phyloP scores from a whole-genome alignment of 164 flowering plant genomes.

The Magnolia changhungtana region DNA sequence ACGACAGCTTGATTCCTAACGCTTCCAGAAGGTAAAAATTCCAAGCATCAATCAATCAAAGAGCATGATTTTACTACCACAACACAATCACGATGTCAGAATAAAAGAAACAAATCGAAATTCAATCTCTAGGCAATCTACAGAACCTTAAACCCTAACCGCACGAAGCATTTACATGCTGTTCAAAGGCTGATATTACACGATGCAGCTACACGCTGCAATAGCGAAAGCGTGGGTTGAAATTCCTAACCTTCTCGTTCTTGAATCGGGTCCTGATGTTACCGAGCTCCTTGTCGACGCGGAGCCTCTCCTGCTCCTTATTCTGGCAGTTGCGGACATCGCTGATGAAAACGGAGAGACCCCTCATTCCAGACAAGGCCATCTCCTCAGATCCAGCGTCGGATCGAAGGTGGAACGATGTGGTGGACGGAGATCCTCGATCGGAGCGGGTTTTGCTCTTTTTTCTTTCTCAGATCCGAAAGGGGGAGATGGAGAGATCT shows the following conservation, averaged over 20 bases:
- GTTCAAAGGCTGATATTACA: background rate
- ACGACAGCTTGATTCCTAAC: too few species aligned
- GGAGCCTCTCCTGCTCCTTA: constrained; percentile 80
- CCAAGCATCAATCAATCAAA: background rate
- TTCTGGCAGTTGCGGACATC: constrained; percentile 90
- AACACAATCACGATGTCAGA: background rate
- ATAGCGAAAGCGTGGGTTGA: background rate
- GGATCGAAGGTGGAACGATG: constrained; percentile 3
- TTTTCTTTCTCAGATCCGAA: constrained; percentile 10
- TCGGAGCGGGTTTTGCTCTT: background rate
- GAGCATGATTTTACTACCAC: background rate
- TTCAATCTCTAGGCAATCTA: background rate
- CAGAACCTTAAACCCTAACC: background rate
- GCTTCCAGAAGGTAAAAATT: background rate
- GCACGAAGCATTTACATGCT: background rate
- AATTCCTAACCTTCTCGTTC: constrained; percentile 71
- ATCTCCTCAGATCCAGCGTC: constrained; percentile 58
- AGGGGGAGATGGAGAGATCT: constrained; percentile 11
- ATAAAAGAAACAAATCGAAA: background rate
- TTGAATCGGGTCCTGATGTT: constrained; percentile 84
- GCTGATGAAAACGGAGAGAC: constrained; percentile 95
- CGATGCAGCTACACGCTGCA: too few species aligned
- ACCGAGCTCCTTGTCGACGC: constrained; percentile 95
- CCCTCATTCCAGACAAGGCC: constrained; percentile 96
- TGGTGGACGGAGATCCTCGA: constrained; percentile 1